A percentile compares a stretch with the other conserved stretches of the same genome.
Conservation (phyloP, 352 stramenopile genomes). For the Lagenidium sp. region DNA sequence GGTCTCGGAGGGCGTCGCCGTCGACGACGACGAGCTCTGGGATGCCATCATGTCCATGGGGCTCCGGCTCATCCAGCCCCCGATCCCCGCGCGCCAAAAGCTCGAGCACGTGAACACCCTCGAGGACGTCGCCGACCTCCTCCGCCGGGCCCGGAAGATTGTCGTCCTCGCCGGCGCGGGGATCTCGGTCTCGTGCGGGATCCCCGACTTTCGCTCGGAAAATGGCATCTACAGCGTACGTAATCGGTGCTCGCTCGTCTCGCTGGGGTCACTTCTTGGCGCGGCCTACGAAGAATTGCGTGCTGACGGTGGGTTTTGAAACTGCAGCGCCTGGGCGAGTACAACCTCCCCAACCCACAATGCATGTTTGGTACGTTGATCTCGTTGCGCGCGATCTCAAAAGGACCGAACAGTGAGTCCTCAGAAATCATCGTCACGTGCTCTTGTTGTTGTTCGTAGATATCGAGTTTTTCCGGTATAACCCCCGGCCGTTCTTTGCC, state of each 20-base stretch:
- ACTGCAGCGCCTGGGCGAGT: constrained; percentile 70
- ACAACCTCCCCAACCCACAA: constrained; percentile 77
- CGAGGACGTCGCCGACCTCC: constrained; percentile 63
- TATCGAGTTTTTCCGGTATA: constrained; percentile 95
- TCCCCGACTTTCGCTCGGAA: constrained; percentile 97
- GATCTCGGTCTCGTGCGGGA: constrained; percentile 96
- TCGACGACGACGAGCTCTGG: constrained; percentile 80
- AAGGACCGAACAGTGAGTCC: neutral
- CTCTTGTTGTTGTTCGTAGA: too few species aligned
- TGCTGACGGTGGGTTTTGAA: neutral
- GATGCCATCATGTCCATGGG: constrained; percentile 82
- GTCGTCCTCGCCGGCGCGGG: constrained; percentile 91
- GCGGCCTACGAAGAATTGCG: neutral
- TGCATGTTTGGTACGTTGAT: constrained; percentile 85
- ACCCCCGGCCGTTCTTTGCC: constrained; percentile 96
- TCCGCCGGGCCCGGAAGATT: constrained; percentile 81
- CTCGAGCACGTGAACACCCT: constrained; percentile 31
- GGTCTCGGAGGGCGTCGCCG: constrained; percentile 61
- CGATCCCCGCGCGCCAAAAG: constrained; percentile 28
- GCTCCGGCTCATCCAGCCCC: constrained; percentile 65
- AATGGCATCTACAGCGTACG: constrained; percentile 87
- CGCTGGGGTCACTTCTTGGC: neutral
- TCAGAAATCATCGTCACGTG: too few species aligned
- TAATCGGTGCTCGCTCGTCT: too few species aligned
- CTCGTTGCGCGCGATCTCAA: neutral